phyloP scores from a whole-genome alignment of 768 basidiomycete species.

The Myochromella boudieri region DNA sequence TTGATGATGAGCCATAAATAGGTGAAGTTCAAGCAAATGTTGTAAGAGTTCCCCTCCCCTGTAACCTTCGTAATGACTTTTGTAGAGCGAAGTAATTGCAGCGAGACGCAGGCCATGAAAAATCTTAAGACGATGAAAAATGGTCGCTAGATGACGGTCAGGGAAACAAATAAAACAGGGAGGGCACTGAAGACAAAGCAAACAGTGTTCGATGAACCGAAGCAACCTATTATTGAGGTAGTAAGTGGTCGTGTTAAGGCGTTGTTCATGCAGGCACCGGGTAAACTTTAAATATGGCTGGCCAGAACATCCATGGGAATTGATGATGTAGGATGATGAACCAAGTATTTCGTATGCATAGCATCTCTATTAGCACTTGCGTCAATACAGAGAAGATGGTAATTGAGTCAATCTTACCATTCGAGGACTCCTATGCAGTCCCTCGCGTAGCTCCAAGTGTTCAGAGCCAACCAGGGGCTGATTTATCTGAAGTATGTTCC shows the following conservation, averaged over 20 bases:
- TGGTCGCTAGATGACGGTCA: constrained; percentile 22
- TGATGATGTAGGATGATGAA: constrained; percentile 1
- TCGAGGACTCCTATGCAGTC: constrained; percentile 3
- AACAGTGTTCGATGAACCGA: not conserved
- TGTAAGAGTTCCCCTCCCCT: constrained; percentile 31
- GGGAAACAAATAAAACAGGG: constrained; percentile 10
- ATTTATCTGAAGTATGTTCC: constrained; percentile 3
- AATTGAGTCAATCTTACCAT: constrained; percentile 11
- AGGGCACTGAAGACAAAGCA: not conserved
- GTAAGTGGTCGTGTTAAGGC: not conserved
- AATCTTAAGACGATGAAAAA: constrained; percentile 31
- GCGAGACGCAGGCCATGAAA: constrained; percentile 38
- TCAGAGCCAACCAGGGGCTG: not conserved
- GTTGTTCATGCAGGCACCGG: constrained; percentile 2
- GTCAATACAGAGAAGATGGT: constrained; percentile 8
- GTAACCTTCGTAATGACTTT: constrained; percentile 33
- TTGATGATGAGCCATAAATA: constrained; percentile 26
- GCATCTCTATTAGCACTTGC: constrained; percentile 9
- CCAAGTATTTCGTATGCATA: constrained; percentile 1
- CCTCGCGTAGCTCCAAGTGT: constrained; percentile 1
- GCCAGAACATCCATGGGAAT: constrained; percentile 14
- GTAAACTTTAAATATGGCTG: constrained; percentile 5
- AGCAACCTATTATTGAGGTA: not conserved
- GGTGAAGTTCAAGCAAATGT: constrained; percentile 30
- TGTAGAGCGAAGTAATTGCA: constrained; percentile 30